These are phyloP conservation scores for Tylopilus sp. DNA, from an alignment of 768 basidiomycete species.

Conservation along the genomic window DNA sequence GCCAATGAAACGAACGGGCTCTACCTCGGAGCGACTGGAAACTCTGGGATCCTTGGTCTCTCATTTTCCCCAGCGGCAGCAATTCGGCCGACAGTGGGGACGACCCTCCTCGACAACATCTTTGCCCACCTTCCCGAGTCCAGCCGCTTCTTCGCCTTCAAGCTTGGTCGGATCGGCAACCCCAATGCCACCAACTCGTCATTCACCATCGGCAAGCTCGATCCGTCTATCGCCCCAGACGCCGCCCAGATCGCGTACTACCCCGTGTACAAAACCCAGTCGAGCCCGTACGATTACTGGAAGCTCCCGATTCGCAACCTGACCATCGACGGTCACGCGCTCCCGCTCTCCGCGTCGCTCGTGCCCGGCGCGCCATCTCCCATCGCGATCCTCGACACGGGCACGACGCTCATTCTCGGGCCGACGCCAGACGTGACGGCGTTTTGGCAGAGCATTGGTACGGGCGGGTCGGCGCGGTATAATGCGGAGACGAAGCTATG, in stretches of 20 bases:
- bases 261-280: slow-evolving; percentile 38
- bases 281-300: slow-evolving; percentile 51
- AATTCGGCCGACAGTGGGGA: slow-evolving; percentile 43
- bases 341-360: slow-evolving; percentile 45
- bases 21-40: slow-evolving; percentile 42
- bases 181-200: slow-evolving; percentile 33
- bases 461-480: slow-evolving; percentile 36
- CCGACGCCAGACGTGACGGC: slow-evolving; percentile 49
- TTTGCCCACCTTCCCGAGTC: slow-evolving; percentile 39
- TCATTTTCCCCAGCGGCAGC: slow-evolving; percentile 46
- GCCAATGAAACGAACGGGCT: slow-evolving; percentile 43
- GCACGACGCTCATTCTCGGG: slow-evolving; percentile 55
- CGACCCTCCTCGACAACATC: slow-evolving; percentile 46
- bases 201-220: slow-evolving; percentile 52
- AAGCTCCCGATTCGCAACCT: slow-evolving; percentile 48
- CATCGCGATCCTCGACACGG: slow-evolving; percentile 62
- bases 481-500: slow-evolving; percentile 38
- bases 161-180: slow-evolving; percentile 38
- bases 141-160: slow-evolving; percentile 48
- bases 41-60: slow-evolving; percentile 56
- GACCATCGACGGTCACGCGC: slow-evolving; percentile 39
- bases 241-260: slow-evolving; percentile 34
- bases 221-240: slow-evolving; percentile 31
- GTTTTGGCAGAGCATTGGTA: slow-evolving; percentile 48
- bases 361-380: slow-evolving; percentile 38